A percentile compares a stretch with the other conserved stretches of the same genome.
These are phyloP conservation scores for Botrytis squamosa DNA, from an alignment of 2,329 filamentous ascomycete genomes.

Conservation along the genomic window DNA sequence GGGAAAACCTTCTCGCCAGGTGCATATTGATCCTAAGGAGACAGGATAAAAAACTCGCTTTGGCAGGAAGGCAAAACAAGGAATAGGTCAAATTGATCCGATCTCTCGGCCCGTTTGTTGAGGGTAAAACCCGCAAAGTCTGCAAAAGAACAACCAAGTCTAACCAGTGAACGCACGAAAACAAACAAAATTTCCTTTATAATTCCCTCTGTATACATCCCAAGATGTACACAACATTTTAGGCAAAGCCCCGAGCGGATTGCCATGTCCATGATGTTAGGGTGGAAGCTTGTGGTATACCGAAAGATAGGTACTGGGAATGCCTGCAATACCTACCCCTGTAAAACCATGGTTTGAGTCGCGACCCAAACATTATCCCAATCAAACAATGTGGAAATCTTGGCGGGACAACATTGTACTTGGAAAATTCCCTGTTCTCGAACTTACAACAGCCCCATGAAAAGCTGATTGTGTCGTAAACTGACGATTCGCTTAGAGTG, in stretches of 20 bases:
- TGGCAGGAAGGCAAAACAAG: not conserved
- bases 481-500: not conserved
- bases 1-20: not conserved
- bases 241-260: not conserved
- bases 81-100: not conserved
- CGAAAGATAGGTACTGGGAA: not conserved
- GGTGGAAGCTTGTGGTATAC: not conserved
- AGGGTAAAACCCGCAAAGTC: no score
- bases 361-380: not conserved
- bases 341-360: not conserved
- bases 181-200: no score
- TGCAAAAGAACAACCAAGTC: no score
- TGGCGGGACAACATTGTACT: not conserved
- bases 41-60: not conserved
- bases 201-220: not conserved
- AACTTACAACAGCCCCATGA: not conserved
- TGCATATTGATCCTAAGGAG: not conserved
- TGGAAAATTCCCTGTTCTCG: not conserved
- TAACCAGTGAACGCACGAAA: no score
- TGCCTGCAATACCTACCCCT: not conserved
- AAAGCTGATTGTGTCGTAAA: no score
- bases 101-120: no score
- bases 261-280: not conserved
- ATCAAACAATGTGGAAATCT: not conserved
- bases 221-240: not conserved